A percentile compares a stretch with the other conserved stretches of the same genome.
Evolutionary conservation across 164 flowering plant genomes (phyloP).

Genomic region (Vitis amurensis): DNA sequence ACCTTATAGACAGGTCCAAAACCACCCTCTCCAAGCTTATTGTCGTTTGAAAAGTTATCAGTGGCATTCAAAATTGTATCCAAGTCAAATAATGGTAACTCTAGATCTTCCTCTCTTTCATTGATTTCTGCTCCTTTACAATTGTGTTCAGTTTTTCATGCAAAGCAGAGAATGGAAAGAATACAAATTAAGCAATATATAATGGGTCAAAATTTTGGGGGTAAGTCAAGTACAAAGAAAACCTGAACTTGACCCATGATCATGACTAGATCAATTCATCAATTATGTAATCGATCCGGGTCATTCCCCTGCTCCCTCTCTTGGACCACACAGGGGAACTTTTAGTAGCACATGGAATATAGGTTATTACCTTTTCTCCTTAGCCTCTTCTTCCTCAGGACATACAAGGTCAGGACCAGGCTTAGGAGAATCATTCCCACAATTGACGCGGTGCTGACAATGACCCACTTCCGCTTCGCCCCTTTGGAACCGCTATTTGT

Average conservation of each 20-base stretch:
- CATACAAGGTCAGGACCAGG: background rate
- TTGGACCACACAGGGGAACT: too few species aligned
- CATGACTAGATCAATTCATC: too few species aligned
- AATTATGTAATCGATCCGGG: too few species aligned
- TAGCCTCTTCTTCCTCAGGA: background rate
- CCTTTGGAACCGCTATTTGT: background rate
- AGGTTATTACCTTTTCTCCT: background rate
- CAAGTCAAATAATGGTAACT: conserved; percentile 12
- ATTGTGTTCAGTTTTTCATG: background rate
- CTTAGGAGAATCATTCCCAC: background rate
- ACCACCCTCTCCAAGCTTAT: conserved; percentile 9
- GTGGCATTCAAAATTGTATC: conserved; percentile 9
- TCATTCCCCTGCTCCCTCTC: too few species aligned
- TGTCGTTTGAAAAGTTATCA: background rate
- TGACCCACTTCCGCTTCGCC: background rate
- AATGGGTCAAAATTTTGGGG: too few species aligned
- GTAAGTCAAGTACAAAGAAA: too few species aligned
- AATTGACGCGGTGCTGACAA: background rate
- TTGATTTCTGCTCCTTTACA: background rate
- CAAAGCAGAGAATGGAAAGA: background rate
- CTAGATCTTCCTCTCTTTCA: conserved; percentile 1
- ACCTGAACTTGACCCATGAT: too few species aligned
- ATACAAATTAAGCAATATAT: too few species aligned
- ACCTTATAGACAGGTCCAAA: too few species aligned
- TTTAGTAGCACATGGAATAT: too few species aligned